These are phyloP conservation scores for Podaxis pistillaris DNA, from an alignment of 768 basidiomycete genomes.

Conservation along the genomic window DNA sequence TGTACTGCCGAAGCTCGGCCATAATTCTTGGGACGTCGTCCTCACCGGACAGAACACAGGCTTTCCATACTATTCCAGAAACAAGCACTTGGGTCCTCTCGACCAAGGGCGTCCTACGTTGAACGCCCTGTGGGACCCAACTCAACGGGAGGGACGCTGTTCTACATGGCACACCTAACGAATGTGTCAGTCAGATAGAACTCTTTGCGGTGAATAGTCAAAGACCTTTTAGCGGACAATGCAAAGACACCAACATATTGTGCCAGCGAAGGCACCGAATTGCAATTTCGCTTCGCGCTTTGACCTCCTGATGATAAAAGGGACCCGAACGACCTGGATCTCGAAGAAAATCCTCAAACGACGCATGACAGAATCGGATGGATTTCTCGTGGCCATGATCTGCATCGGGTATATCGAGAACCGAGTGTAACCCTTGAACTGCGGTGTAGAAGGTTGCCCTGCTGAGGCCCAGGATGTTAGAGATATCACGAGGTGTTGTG, in stretches of 20 bases:
- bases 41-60: not conserved
- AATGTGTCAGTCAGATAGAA: not conserved
- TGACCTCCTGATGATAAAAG: not conserved
- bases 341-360: constrained; percentile 5
- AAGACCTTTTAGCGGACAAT: not conserved
- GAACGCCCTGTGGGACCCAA: not conserved
- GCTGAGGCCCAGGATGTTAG: not conserved
- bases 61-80: not conserved
- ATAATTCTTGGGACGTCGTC: not conserved
- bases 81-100: not conserved
- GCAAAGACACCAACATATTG: not conserved
- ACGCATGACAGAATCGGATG: constrained; percentile 4
- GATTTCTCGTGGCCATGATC: not conserved
- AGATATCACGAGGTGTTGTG: not conserved
- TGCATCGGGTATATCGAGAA: not conserved
- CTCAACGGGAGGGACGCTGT: not conserved
- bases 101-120: not conserved
- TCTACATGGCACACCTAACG: not conserved
- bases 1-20: not conserved
- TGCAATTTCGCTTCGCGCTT: not conserved
- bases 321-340: constrained; percentile 1
- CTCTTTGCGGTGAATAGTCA: not conserved
- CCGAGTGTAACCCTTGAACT: not conserved
- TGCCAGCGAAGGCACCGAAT: not conserved
- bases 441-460: not conserved